Base-by-base conservation (phyloP, 2,329 filamentous ascomycete genomes). In the Alternaria brassicae region DNA sequence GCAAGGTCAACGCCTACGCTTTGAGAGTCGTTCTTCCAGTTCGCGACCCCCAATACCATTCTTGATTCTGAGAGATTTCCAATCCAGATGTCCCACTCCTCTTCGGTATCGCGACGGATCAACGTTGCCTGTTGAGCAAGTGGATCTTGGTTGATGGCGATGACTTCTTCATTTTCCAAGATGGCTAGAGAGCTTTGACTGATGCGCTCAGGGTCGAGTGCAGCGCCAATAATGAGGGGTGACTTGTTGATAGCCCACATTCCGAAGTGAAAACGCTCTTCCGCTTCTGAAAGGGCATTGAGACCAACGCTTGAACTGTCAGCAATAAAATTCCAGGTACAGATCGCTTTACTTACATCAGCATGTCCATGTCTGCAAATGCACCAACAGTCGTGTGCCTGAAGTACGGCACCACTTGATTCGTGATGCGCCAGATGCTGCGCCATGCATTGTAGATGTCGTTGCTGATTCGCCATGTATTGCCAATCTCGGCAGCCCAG, bases 91-190 rank as follows among this genome's bases (percentile, higher is more conserved):
- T 81, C 79, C 61, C 72, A 74, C 34, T 73, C 67, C 50, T 79
- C 75, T 45, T 76, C 73, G 0, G 77, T 77, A 56, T 74, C 77
- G 30, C 79, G 70, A 15, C 76, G 77, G 1, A 81, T 70, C 1
- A 89, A 74, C n/a, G 78, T 77, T 0, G 85, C 84, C 42, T 85
- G 83, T 53, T 81, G 74, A 0, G 80, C 84, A 0, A 87, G 71
- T 0, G 81, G 59, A 65, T 88, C 86, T 63, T 88, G 85, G 64
- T 88, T 88, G 67, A 86, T 83, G 0, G 81, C 81, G 23, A 88
- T 83, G 21, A 86, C 81, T 54, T 86, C 85, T 25, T 79, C 76
- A 70, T 87, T 87, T 1, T 76, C 77, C 45, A 81, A 59, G 45
- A 79, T 74, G 3, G 58, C 61, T 2, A 68, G 15, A 1, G 71